phyloP scores from a whole-genome alignment of 352 stramenopile species.

The Aphanomyces euteiches region DNA sequence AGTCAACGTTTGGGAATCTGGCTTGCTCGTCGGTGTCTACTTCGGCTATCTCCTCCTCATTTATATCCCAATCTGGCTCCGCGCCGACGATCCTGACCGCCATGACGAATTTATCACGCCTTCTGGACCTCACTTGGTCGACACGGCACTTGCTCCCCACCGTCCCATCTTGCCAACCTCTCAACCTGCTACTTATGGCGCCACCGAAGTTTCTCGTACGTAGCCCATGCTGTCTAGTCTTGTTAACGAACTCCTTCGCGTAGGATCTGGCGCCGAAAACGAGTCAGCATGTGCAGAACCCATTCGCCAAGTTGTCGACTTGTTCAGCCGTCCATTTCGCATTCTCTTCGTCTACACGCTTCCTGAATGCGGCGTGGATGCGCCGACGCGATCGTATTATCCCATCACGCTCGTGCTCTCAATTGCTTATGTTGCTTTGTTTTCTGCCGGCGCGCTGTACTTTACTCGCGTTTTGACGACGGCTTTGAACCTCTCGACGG shows the following conservation, averaged over 20 bases:
- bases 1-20: constrained; percentile 57
- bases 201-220: constrained; percentile 40
- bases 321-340: constrained; percentile 63
- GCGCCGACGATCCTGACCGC: constrained; percentile 34
- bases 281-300: constrained; percentile 47
- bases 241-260: not conserved
- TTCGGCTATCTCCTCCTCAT: constrained; percentile 76
- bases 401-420: constrained; percentile 59
- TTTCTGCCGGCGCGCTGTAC: constrained; percentile 71
- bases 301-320: constrained; percentile 38
- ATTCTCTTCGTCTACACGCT: constrained; percentile 63
- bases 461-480: constrained; percentile 50
- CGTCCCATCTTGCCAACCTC: constrained; percentile 30
- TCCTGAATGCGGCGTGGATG: constrained; percentile 48
- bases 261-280: constrained; percentile 36
- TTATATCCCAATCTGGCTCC: constrained; percentile 54
- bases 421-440: constrained; percentile 68
- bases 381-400: constrained; percentile 35
- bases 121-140: constrained; percentile 24
- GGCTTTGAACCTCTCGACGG: constrained; percentile 38
- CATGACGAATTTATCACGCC: constrained; percentile 30
- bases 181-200: constrained; percentile 14
- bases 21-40: constrained; percentile 65
- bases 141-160: constrained; percentile 24
- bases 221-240: not conserved